Evolutionary conservation across 768 basidiomycete species (phyloP).

Genomic region (Hydnomerulius pinastri): DNA sequence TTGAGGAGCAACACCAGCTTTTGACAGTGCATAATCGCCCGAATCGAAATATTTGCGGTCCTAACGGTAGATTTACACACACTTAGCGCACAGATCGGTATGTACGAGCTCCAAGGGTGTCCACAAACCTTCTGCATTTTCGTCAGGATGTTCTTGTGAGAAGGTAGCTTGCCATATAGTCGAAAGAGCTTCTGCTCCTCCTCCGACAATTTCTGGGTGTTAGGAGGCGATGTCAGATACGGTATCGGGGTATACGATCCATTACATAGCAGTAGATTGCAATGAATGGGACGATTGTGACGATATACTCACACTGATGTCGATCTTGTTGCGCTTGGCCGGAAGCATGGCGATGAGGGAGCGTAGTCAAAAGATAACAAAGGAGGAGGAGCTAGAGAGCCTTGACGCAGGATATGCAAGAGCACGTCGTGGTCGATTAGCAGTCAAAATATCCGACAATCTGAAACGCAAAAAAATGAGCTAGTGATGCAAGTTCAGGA

Average conservation of each 20-base stretch:
- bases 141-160: slow-evolving; percentile 88
- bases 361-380: slow-evolving; percentile 13
- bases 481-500: neutral
- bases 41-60: slow-evolving; percentile 99
- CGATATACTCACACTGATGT: slow-evolving; percentile 74
- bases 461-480: neutral
- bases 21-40: slow-evolving; percentile 96
- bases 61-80: slow-evolving; percentile 44
- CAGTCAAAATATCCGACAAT: neutral
- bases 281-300: slow-evolving; percentile 8
- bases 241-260: slow-evolving; percentile 12
- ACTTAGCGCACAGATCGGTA: slow-evolving; percentile 9
- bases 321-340: slow-evolving; percentile 86
- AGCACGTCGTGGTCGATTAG: slow-evolving; percentile 2
- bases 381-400: slow-evolving; percentile 31
- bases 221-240: slow-evolving; percentile 17
- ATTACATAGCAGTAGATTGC: neutral
- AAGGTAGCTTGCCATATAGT: slow-evolving; percentile 92
- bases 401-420: slow-evolving; percentile 7
- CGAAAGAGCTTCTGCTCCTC: slow-evolving; percentile 95
- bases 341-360: slow-evolving; percentile 60
- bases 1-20: slow-evolving; percentile 90
- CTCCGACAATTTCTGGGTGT: slow-evolving; percentile 68
- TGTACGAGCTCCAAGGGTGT: neutral
- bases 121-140: slow-evolving; percentile 90